Percentiles rank a stretch among this genome's conserved stretches.
phyloP scores from a whole-genome alignment of 805 yeast genomes.

The Metschnikowia lochheadii region DNA sequence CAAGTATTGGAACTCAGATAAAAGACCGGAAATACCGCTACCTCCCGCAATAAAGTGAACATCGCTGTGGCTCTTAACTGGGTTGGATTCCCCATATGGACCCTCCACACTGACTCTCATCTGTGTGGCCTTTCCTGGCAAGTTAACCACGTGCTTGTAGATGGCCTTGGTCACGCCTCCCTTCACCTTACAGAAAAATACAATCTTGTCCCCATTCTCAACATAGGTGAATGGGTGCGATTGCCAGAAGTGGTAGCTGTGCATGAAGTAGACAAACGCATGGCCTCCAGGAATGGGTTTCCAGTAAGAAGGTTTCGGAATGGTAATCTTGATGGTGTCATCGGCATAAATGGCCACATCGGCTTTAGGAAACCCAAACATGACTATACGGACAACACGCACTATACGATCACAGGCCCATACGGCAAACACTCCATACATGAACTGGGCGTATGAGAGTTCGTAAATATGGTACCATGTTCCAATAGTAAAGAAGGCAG shows the following conservation, averaged over 20 bases:
- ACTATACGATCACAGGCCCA: conserved; percentile 51
- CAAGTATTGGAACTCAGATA: conserved; percentile 35
- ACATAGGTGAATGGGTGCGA: conserved; percentile 55
- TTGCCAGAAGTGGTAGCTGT: conserved; percentile 55
- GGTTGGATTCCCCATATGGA: conserved; percentile 59
- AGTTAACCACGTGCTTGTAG: conserved; percentile 21
- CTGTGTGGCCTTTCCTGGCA: conserved; percentile 25
- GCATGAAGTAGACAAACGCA: conserved; percentile 54
- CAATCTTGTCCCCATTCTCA: conserved; percentile 18
- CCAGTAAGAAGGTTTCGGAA: conserved; percentile 48
- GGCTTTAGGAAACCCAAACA: conserved; percentile 37
- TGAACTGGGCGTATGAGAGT: conserved; percentile 28
- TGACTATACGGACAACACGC: conserved; percentile 27
- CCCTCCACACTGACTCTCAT: conserved; percentile 52
- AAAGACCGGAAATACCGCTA: conserved; percentile 63
- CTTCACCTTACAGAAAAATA: conserved; percentile 34
- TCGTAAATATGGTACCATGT: conserved; percentile 17
- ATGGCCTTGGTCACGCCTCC: conserved; percentile 35
- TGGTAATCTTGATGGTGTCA: conserved; percentile 44
- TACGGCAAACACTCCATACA: conserved; percentile 52
- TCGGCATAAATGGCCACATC: conserved; percentile 33
- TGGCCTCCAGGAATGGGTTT: conserved; percentile 52
- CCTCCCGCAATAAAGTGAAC: conserved; percentile 69
- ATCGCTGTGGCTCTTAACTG: conserved; percentile 47
- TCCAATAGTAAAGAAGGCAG: conserved; percentile 19